Percentiles rank a stretch among this genome's conserved stretches.
phyloP scores from a whole-genome alignment of 306 rosid genomes.

The Lathyrus sativus region DNA sequence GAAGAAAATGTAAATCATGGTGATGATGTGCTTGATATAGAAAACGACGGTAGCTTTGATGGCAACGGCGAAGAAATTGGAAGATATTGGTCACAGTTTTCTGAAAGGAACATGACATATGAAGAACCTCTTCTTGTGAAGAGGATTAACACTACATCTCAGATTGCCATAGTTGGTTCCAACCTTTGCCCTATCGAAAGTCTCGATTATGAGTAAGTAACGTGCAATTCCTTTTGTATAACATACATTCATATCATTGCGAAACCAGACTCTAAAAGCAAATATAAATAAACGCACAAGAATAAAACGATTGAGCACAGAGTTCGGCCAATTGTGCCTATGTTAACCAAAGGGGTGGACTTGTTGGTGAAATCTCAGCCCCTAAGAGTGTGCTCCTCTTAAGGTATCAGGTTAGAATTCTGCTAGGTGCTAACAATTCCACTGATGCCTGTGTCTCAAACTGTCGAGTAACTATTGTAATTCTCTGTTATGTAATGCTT shows the following conservation, averaged over 20 bases:
- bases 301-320: neutral
- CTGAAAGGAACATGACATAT: constrained; percentile 42
- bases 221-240: neutral
- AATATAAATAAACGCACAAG: neutral
- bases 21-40: constrained; percentile 46
- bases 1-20: constrained; percentile 30
- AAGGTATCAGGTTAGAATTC: no score
- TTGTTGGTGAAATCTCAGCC: no score
- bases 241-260: neutral
- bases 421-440: no score
- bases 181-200: constrained; percentile 86
- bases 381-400: no score
- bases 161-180: constrained; percentile 88
- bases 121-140: constrained; percentile 50
- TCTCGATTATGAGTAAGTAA: constrained; percentile 84
- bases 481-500: neutral
- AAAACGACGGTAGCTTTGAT: constrained; percentile 46
- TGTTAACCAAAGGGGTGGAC: no score
- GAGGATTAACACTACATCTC: constrained; percentile 79
- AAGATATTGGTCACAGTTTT: constrained; percentile 44
- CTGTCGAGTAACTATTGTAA: neutral
- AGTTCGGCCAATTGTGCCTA: neutral
- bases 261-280: neutral
- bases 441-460: neutral
- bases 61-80: constrained; percentile 42